phyloP scores from a whole-genome alignment of 116 monocot genomes.

The Phalaenopsis hybrid region DNA sequence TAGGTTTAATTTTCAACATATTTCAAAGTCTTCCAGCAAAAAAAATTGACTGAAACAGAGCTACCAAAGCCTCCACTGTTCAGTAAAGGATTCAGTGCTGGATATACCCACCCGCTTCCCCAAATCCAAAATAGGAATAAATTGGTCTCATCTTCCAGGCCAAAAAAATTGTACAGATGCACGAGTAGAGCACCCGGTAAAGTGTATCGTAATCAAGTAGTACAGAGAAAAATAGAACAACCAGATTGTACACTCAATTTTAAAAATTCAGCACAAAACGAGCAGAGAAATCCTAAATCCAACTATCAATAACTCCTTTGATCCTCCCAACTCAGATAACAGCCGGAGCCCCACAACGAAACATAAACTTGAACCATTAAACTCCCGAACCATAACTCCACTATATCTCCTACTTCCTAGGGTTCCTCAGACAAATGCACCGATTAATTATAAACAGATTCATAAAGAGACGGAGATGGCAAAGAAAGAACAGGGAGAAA shows the following conservation, averaged over 20 bases:
- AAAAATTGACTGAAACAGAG: too few relatives aligned
- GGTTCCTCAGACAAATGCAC: not conserved
- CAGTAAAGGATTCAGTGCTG: not conserved
- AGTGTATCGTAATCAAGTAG: not conserved
- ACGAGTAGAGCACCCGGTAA: not conserved
- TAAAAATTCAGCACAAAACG: not conserved
- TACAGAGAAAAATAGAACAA: not conserved
- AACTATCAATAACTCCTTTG: not conserved
- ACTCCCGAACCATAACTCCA: not conserved
- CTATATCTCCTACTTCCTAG: not conserved
- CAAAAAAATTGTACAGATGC: not conserved
- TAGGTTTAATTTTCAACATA: not conserved
- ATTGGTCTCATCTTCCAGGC: not conserved
- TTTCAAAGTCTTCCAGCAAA: not conserved
- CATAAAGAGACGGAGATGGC: not conserved
- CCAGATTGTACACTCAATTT: not conserved
- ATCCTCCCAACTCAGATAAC: not conserved
- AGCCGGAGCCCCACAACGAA: not conserved
- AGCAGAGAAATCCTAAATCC: not conserved
- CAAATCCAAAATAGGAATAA: not conserved
- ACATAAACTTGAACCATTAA: not conserved
- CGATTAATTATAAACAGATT: not conserved
- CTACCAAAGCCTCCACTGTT: too few relatives aligned
- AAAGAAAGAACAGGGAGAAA: not conserved
- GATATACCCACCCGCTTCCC: not conserved